phyloP scores from a whole-genome alignment of 768 basidiomycete species.

The Leccinum boreale region DNA sequence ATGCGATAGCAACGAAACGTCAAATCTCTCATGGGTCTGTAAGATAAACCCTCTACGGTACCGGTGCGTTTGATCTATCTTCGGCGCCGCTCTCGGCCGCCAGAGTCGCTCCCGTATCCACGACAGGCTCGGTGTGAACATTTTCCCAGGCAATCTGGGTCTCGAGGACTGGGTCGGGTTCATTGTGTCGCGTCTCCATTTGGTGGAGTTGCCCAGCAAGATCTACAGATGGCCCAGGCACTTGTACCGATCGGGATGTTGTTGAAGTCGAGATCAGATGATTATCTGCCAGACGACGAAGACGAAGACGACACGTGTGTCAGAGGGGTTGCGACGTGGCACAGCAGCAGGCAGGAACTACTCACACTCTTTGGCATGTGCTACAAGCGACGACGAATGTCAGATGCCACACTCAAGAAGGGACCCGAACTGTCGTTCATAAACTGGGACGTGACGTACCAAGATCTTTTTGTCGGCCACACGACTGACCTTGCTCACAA shows the following conservation, averaged over 20 bases:
- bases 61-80: background rate
- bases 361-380: constrained; percentile 76
- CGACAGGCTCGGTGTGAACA: background rate
- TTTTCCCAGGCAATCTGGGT: background rate
- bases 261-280: constrained; percentile 30
- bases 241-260: background rate
- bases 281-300: constrained; percentile 33
- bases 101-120: background rate
- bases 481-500: constrained; percentile 61
- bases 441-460: constrained; percentile 39
- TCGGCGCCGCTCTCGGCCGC: constrained; percentile 2
- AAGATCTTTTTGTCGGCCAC: constrained; percentile 61
- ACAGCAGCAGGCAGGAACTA: constrained; percentile 4
- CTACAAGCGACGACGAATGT: constrained; percentile 32
- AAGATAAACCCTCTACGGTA: background rate
- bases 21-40: background rate
- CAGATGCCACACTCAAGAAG: constrained; percentile 4
- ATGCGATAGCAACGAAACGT: background rate
- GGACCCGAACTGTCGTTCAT: background rate
- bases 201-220: constrained; percentile 1
- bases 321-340: constrained; percentile 1
- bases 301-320: background rate
- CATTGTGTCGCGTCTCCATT: constrained; percentile 1
- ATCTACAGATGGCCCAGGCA: background rate
- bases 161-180: background rate